A percentile compares a stretch with the other conserved stretches of the same genome.
phyloP scores from a whole-genome alignment of 78 protist genomes.

The Emiliania huxleyi region DNA sequence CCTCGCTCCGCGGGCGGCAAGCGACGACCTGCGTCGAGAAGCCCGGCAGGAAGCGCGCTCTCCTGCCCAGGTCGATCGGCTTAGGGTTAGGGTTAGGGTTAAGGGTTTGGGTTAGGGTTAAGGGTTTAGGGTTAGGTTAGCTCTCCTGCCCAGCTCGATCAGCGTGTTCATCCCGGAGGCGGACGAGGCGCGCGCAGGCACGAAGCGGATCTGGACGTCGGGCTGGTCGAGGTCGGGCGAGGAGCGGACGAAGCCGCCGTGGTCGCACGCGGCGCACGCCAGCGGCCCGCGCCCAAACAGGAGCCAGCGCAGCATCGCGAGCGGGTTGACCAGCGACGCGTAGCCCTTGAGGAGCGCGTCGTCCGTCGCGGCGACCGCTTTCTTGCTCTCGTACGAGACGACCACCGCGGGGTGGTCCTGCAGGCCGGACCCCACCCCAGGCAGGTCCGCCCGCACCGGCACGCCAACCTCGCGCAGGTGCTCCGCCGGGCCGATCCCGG shows the following conservation, averaged over 20 bases:
- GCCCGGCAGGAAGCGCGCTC: background rate
- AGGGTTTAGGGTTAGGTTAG: too few species aligned
- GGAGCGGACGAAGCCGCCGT: constrained; percentile 6
- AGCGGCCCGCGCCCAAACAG: background rate
- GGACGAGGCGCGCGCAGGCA: background rate
- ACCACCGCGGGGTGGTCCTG: constrained; percentile 48
- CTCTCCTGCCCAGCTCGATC: background rate
- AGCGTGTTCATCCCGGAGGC: background rate
- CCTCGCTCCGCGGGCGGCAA: background rate
- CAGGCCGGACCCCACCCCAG: constrained; percentile 47
- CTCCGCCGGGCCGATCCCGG: constrained; percentile 59
- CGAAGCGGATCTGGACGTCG: background rate
- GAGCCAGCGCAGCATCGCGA: background rate
- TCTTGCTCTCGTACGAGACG: background rate
- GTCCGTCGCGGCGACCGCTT: background rate
- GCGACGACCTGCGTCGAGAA: background rate
- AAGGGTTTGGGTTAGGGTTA: too few species aligned
- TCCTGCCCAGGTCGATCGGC: background rate
- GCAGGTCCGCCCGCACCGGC: background rate
- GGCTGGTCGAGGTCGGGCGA: background rate
- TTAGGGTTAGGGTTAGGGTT: too few species aligned
- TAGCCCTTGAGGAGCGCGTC: background rate
- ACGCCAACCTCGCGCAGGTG: constrained; percentile 34
- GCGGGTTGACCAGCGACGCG: background rate
- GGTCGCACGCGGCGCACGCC: background rate